Percentiles rank a stretch among this genome's conserved stretches.
Evolutionary conservation across 73 alveolate genomes (phyloP).

Genomic region (Paramecium tetraurelia): DNA sequence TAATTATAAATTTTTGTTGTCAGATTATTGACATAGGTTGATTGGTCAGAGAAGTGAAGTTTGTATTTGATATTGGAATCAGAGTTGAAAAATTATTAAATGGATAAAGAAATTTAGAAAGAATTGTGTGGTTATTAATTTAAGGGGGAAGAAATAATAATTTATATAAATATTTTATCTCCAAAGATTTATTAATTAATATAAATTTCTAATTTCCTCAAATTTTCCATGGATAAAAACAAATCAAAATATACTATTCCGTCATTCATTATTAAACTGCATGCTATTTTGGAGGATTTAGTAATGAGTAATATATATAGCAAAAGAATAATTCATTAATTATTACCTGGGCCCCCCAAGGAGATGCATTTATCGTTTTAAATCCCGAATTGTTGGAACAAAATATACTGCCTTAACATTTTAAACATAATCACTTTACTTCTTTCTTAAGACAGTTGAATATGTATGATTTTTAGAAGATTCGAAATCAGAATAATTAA

Average conservation of each 20-base stretch:
- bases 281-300: background rate
- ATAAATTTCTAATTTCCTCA: background rate
- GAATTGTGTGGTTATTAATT: background rate
- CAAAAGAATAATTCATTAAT: background rate
- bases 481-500: conserved; percentile 52
- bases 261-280: background rate
- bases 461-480: conserved; percentile 69
- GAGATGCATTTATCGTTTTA: conserved; percentile 41
- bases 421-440: conserved; percentile 65
- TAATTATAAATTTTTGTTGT: background rate
- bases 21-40: background rate
- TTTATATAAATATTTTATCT: background rate
- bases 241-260: background rate
- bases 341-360: conserved; percentile 25
- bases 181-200: background rate
- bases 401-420: conserved; percentile 59
- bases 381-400: background rate
- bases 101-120: background rate
- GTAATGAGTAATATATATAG: background rate
- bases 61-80: background rate
- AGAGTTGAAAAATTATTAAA: background rate
- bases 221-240: conserved; percentile 12
- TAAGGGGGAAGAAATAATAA: background rate
- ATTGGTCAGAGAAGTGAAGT: background rate
- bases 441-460: conserved; percentile 73